Evolutionary conservation across 1,139 yeast species (phyloP), one percentile per base, ranked within the genome.

Genomic region (Scheffersomyces segobiensis): DNA sequence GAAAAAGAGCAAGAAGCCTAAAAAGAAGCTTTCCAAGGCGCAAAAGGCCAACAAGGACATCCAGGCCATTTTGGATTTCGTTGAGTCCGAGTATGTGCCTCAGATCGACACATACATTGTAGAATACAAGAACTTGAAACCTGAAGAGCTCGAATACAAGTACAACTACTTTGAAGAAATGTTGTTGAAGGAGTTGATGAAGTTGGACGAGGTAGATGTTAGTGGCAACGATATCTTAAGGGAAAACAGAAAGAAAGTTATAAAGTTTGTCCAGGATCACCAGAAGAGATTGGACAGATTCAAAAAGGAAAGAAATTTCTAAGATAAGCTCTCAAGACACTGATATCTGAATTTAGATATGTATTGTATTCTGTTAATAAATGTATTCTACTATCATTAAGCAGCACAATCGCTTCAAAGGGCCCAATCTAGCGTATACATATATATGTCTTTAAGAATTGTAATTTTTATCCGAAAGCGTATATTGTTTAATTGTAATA

Each of bases 201-300:
- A 82, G 60, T 76, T 89, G 60, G 96, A 89, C 65, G 87, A 83
- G 2, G 78, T 89, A 50, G 92, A 89, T 58, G 81, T 83, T 65
- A 62, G 73, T 69, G 71, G 81, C 52, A 83, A 84, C 65, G 81
- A 75, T 0, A 76, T 78, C 5, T 75, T 89, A 63, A 83, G 91
- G 65, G 78, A 77, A 52, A 80, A 80, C 66, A 80, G 96, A 65
- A 88, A 85, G 69, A 81, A 79, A 59, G 82, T 83, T 12, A 86
- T 89, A 63, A 85, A 82, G 65, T 76, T 79, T 56, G 82, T 89
- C 56, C 95, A 89, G 72, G 78, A 74, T 52, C 83, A 82, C 65
- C 85, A 87, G 67, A 86, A 82, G 67, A 77, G 84, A 61, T 77
- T 88, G 60, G 95, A 89, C 68, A 71, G 71, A 51, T 79, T 84